Evolutionary conservation across 768 basidiomycete genomes (phyloP), one percentile per base, ranked within the genome.

Genomic region (Crassisporium funariophilum): DNA sequence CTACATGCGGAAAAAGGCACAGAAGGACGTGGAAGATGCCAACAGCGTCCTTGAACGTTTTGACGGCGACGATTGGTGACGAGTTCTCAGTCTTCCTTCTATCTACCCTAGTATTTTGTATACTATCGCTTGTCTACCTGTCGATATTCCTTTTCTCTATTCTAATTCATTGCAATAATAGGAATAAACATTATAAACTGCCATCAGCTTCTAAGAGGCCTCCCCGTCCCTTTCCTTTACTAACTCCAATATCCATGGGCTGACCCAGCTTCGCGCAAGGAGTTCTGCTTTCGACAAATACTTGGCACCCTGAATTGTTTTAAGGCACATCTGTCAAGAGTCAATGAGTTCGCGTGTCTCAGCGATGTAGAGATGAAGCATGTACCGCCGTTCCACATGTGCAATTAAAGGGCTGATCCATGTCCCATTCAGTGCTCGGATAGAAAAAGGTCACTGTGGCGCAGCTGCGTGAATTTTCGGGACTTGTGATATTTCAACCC

Each of bases 1-100:
- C 69, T 99, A 99, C 64, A 93, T 97, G 86, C 75, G 97, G 34
- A 98, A 98, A 73, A 98, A 98, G 61, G 86, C 95, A 7, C 97
- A 98, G 68, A 98, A 98, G 65, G 95, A 98, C 61, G 97, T 95
- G 0, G 91, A 91, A 52, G 94, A 98, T 56, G 79, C 89, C 3
- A 82, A 81, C 51, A 62, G 76, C 8, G 77, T 88, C 23, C 65
- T 98, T 37, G 91, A 93, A 54, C 82, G 97, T 12, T 99, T 98
- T 63, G 86, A 91, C 46, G 66, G 65, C 4, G 88, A 91, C 55
- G 56, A 74, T 20, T 91, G 89, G 89, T 92, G 63, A 67, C 47
- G 16, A 17, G 10, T 9, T 22, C 24, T 37, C n/a, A n/a, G n/a
- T 23, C 21, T 35, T 15, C 24, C 29, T 47, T 42, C 9, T 25